A percentile compares a stretch with the other conserved stretches of the same genome.
Conservation (phyloP, 1,284 basidiomycete genomes). For the Tylopilus sp. region DNA sequence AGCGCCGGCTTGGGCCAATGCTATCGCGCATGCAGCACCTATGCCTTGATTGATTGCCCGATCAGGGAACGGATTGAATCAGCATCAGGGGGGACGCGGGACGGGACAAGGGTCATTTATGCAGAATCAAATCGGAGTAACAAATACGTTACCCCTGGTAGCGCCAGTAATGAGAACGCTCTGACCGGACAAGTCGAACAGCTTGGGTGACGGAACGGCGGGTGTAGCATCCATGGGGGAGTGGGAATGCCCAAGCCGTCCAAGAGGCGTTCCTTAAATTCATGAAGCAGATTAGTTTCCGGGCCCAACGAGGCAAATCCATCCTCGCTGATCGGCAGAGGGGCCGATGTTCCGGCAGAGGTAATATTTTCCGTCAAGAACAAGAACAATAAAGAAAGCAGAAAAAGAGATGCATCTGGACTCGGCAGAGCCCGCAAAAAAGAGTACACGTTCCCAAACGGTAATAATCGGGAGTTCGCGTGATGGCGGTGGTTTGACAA, state of each 20-base stretch:
- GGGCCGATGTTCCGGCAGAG: conserved; percentile 27
- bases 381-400: conserved; percentile 6
- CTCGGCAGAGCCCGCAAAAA: conserved; percentile 14
- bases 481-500: conserved; percentile 24
- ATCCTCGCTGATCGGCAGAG: conserved; percentile 30
- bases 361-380: conserved; percentile 5
- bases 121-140: conserved; percentile 16
- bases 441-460: conserved; percentile 20
- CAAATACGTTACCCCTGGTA: conserved; percentile 49
- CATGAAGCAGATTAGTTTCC: conserved; percentile 1
- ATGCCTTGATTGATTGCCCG: conserved; percentile 48
- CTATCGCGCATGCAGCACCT: conserved; percentile 66
- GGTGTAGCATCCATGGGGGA: conserved; percentile 43
- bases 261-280: conserved; percentile 26
- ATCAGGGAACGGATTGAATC: conserved; percentile 11
- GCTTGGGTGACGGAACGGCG: conserved; percentile 41
- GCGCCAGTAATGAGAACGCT: conserved; percentile 70
- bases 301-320: conserved; percentile 15
- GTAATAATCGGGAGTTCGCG: conserved; percentile 27
- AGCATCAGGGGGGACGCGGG: conserved; percentile 18
- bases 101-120: conserved; percentile 14
- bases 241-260: background rate
- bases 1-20: conserved; percentile 76
- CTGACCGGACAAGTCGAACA: conserved; percentile 58
- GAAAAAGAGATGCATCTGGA: conserved; percentile 13